Evolutionary conservation across 257 asterid genomes (phyloP).

Genomic region (Ocimum tenuiflorum): DNA sequence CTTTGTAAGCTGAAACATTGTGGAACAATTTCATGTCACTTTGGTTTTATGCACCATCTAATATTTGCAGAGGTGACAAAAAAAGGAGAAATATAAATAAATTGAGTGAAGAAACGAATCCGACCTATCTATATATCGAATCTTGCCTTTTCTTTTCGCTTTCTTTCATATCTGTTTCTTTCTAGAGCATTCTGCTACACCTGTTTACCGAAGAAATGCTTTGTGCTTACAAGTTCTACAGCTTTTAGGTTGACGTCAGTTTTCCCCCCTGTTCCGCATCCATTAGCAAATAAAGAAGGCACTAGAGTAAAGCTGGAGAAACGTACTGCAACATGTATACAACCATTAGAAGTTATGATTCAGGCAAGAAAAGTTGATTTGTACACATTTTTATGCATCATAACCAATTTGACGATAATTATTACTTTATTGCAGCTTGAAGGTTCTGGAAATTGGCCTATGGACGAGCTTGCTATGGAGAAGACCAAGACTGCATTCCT

Average conservation of each 20-base stretch:
- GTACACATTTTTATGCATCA: conserved; percentile 2
- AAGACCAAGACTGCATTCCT: conserved; percentile 93
- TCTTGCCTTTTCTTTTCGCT: not conserved
- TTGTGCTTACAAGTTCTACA: conserved; percentile 37
- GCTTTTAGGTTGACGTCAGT: conserved; percentile 93
- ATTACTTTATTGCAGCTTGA: conserved; percentile 56
- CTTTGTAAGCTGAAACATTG: not conserved
- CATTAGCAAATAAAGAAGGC: conserved; percentile 63
- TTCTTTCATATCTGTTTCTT: not conserved
- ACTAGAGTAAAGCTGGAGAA: conserved; percentile 40
- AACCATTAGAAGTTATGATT: conserved; percentile 82
- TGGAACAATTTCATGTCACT: not conserved
- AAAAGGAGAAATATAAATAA: not conserved
- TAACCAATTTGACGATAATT: not conserved
- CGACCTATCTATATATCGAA: not conserved
- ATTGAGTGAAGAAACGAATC: not conserved
- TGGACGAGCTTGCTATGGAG: conserved; percentile 91
- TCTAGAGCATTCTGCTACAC: not conserved
- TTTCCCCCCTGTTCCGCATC: conserved; percentile 83
- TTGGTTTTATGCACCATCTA: not conserved
- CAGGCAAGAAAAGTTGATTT: conserved; percentile 51
- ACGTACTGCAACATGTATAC: conserved; percentile 56
- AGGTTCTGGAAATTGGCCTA: conserved; percentile 99
- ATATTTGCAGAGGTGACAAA: not conserved
- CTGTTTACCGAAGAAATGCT: not conserved